These are phyloP conservation scores for Theobroma cacao DNA, from an alignment of 345 rosid species.

Conservation along the genomic window DNA sequence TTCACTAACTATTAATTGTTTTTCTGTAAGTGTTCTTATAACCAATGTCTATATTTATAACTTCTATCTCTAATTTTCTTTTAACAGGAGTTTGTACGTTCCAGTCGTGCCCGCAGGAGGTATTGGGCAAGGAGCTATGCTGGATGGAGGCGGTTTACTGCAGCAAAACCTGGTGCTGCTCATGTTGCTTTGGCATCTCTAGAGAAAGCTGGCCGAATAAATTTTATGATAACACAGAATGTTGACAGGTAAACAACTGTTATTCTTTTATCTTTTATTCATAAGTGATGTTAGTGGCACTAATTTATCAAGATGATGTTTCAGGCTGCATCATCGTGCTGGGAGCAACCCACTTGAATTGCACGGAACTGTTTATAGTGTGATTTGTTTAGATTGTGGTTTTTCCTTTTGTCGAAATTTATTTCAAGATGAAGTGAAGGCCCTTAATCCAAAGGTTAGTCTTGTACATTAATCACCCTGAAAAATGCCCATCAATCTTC, in stretches of 20 bases:
- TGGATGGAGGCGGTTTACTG: constrained; percentile 83
- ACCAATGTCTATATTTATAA: neutral
- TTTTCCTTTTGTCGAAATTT: constrained; percentile 49
- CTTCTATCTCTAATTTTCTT: neutral
- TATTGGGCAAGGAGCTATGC: constrained; percentile 99
- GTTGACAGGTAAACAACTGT: constrained; percentile 62
- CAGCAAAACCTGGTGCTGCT: constrained; percentile 73
- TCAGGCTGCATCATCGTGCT: constrained; percentile 85
- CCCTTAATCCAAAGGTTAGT: constrained; percentile 80
- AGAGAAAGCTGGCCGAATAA: constrained; percentile 65
- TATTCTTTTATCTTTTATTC: neutral
- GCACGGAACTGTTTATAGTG: constrained; percentile 85
- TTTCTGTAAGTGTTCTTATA: neutral
- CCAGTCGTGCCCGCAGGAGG: constrained; percentile 62
- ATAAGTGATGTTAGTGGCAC: constrained; percentile 1
- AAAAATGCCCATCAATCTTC: neutral
- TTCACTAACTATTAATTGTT: neutral
- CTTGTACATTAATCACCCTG: neutral
- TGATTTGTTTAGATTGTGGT: constrained; percentile 72
- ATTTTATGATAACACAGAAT: constrained; percentile 83
- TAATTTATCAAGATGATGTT: constrained; percentile 16
- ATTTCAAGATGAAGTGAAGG: constrained; percentile 82
- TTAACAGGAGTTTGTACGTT: constrained; percentile 69
- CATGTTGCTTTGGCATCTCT: constrained; percentile 82
- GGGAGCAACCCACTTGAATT: constrained; percentile 86